phyloP scores from a whole-genome alignment of 2,329 filamentous ascomycete species.

The Nigrospora sphaerica region DNA sequence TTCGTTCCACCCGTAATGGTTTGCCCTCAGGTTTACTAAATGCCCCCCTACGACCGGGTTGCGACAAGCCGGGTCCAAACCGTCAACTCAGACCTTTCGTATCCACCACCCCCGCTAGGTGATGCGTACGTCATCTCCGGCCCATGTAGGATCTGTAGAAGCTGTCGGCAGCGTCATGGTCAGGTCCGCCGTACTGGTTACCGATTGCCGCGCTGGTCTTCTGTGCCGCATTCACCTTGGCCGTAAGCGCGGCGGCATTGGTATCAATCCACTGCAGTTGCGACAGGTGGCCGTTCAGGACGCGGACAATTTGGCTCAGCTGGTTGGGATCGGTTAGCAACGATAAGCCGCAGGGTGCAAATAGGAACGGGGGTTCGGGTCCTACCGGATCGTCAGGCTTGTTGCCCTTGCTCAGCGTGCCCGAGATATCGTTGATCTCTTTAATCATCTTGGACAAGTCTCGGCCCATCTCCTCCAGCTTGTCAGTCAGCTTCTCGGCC shows the following conservation, averaged over 20 bases:
- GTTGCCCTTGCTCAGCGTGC: constrained; percentile 78
- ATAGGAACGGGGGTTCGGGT: constrained; percentile 14
- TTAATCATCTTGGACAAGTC: constrained; percentile 95
- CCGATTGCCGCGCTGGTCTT: constrained; percentile 63
- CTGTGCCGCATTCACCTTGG: constrained; percentile 76
- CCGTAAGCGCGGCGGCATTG: constrained; percentile 71
- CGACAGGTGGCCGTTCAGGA: constrained; percentile 86
- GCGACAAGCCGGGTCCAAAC: no score
- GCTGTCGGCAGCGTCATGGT: constrained; percentile 71
- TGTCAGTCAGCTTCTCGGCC: constrained; percentile 85
- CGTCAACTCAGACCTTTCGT: no score
- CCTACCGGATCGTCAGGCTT: constrained; percentile 83
- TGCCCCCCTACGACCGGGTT: no score
- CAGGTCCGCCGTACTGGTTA: constrained; percentile 49
- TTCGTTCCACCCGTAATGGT: no score
- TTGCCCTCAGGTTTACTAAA: no score
- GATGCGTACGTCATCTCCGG: constrained; percentile 27
- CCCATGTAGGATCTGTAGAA: constrained; percentile 89
- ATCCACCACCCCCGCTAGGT: no score
- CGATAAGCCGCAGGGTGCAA: constrained; percentile 16
- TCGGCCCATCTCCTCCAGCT: constrained; percentile 87
- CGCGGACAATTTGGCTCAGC: constrained; percentile 90
- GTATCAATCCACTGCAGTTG: constrained; percentile 92
- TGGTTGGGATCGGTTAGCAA: constrained; percentile 27
- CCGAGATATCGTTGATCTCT: constrained; percentile 92